Evolutionary conservation across 2,329 filamentous ascomycete species (phyloP), one percentile per base, ranked within the genome.

Genomic region (Lizonia empirigonia): DNA sequence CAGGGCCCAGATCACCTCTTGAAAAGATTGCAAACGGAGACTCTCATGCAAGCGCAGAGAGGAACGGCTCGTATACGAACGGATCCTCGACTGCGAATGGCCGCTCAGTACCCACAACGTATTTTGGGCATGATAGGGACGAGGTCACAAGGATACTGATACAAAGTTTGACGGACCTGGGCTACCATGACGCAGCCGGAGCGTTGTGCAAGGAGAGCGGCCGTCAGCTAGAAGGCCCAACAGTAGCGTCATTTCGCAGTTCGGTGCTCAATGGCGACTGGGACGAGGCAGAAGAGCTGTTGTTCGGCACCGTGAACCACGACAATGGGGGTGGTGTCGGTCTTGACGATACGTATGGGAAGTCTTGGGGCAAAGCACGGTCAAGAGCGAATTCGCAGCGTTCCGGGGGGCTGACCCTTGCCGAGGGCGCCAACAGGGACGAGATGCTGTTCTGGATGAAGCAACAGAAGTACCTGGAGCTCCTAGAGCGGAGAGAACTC

Each of bases 121-220:
- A 95, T 72, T 88, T 86, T 67, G 92, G 91, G 15, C 93, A 97
- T 69, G 85, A 94, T 69, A 85, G 91, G 69, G 91, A 96, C 78
- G 93, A 99, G 76, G 88, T 97, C 35, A 96, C 93, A 5, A 82
- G 94, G 45, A 88, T 97, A 58, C 76, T 99, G 64, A 94, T 99
- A 65, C 94, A 99, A 74, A 89, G 91, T 27, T 77, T 99, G 58
- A 84, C 86, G 19, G 93, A 97, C 71, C 81, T 99, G 77, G 94
- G 94, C 2, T 97, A 97, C 69, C 80, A 85, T 52, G 79, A 80
- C 10, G 89, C 93, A 10, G 93, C 94, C 19, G 80, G 84, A 35
- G 85, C 82, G 54, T 78, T 99, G 50, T 88, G 85, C 65, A 81
- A 82, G 54, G 90, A 95, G 72, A 97, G 93, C 68, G 92, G 91